A percentile compares a stretch with the other conserved stretches of the same genome.
phyloP scores from a whole-genome alignment of 2,329 filamentous ascomycete species.

The Boeremia lycopersici region DNA sequence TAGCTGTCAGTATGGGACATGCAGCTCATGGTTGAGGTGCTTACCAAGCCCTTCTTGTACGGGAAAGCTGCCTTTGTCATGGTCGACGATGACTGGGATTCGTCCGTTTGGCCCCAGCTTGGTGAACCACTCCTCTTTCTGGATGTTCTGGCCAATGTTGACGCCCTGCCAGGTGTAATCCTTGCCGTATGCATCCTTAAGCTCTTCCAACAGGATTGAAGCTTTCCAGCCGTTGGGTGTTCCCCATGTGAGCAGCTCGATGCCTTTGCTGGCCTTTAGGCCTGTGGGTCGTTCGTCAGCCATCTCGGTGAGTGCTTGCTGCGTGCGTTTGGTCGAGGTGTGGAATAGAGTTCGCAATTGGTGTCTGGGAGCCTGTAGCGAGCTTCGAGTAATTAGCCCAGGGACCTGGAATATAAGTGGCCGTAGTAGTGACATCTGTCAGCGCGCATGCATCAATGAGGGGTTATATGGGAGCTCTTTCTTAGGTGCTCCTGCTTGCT shows the following conservation, averaged over 20 bases:
- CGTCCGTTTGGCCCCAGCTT: slow-evolving; percentile 68
- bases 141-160: slow-evolving; percentile 65
- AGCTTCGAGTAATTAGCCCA: slow-evolving; percentile 18
- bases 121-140: slow-evolving; percentile 71
- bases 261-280: slow-evolving; percentile 66
- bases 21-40: slow-evolving; percentile 4
- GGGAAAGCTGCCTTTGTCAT: slow-evolving; percentile 64
- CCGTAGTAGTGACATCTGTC: slow-evolving; percentile 30
- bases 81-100: slow-evolving; percentile 70
- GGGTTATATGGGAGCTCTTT: slow-evolving; percentile 29
- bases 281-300: slow-evolving; percentile 56
- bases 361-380: slow-evolving; percentile 17
- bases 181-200: slow-evolving; percentile 67
- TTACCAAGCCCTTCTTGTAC: slow-evolving; percentile 53
- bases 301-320: slow-evolving; percentile 30
- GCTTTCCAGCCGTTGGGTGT: slow-evolving; percentile 60
- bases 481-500: background rate
- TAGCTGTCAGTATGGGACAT: slow-evolving; percentile 7
- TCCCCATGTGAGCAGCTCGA: slow-evolving; percentile 67
- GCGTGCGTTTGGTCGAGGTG: slow-evolving; percentile 23
- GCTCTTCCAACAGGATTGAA: slow-evolving; percentile 68
- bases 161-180: slow-evolving; percentile 65
- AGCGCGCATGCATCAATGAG: slow-evolving; percentile 23
- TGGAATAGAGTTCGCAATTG: slow-evolving; percentile 26
- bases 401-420: slow-evolving; percentile 24